phyloP scores from a whole-genome alignment of 2,329 filamentous ascomycete species.

The Pseudogymnoascus sp. region DNA sequence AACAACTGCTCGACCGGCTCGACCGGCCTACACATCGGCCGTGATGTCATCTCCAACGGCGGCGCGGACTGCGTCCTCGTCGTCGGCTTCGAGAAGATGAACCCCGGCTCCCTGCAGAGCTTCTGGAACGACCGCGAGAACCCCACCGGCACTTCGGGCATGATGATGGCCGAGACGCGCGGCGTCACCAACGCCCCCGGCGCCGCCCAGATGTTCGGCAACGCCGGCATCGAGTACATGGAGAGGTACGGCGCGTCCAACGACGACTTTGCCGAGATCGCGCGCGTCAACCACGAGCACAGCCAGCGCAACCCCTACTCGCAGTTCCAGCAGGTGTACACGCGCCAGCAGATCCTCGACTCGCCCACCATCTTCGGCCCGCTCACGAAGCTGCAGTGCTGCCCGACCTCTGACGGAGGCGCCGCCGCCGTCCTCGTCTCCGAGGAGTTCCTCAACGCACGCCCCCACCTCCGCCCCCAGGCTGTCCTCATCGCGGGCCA shows the following conservation, averaged over 20 bases:
- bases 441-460: conserved; percentile 75
- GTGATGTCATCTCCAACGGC: conserved; percentile 70
- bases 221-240: conserved; percentile 89
- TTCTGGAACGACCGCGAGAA: conserved; percentile 81
- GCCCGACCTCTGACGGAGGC: conserved; percentile 87
- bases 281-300: conserved; percentile 85
- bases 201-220: conserved; percentile 90
- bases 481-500: conserved; percentile 89
- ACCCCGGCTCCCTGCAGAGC: conserved; percentile 72
- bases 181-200: conserved; percentile 75
- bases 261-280: conserved; percentile 92
- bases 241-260: conserved; percentile 82
- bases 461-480: conserved; percentile 71
- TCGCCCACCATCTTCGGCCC: conserved; percentile 74
- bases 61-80: conserved; percentile 83
- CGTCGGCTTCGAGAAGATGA: conserved; percentile 98
- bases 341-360: conserved; percentile 69
- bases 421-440: conserved; percentile 85
- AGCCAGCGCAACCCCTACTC: conserved; percentile 90
- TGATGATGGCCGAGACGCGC: conserved; percentile 76
- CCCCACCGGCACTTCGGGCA: conserved; percentile 61
- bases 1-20: conserved; percentile 98
- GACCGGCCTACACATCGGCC: conserved; percentile 76
- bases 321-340: conserved; percentile 93
- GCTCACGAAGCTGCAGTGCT: conserved; percentile 96